phyloP scores from a whole-genome alignment of 306 rosid species.

The Leucaena leucocephala region DNA sequence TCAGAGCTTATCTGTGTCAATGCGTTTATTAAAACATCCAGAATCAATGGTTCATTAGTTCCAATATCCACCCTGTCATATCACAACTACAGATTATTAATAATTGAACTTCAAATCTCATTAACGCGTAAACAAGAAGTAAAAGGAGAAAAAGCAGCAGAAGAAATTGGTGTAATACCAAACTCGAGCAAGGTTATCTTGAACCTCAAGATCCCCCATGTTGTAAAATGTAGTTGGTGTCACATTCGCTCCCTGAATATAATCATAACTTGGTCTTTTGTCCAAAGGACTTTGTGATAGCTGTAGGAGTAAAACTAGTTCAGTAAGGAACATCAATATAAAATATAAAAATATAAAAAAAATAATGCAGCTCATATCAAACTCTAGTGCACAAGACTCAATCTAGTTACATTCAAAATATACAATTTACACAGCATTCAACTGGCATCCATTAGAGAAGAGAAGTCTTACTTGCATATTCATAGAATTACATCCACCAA shows the following conservation, averaged over 20 bases:
- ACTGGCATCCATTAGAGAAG: background rate
- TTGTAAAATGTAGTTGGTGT: conserved; percentile 81
- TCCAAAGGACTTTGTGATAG: conserved; percentile 77
- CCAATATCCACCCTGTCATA: conserved; percentile 86
- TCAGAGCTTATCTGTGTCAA: conserved; percentile 89
- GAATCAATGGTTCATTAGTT: conserved; percentile 73
- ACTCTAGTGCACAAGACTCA: background rate
- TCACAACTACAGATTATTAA: conserved; percentile 34
- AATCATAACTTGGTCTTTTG: conserved; percentile 77
- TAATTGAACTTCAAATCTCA: conserved; percentile 25
- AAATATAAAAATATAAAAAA: background rate
- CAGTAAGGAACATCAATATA: conserved; percentile 7
- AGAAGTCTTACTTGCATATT: conserved; percentile 78
- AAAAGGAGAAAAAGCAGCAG: background rate
- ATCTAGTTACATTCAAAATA: background rate
- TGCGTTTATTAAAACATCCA: conserved; percentile 88
- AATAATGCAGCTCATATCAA: background rate
- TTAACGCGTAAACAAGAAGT: conserved; percentile 11
- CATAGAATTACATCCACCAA: conserved; percentile 96
- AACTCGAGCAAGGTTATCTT: conserved; percentile 88
- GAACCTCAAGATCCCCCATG: conserved; percentile 93
- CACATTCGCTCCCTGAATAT: conserved; percentile 79
- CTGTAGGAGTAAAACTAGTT: conserved; percentile 44
- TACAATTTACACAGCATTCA: background rate
- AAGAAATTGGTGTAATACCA: conserved; percentile 54